Percentiles rank a stretch among this genome's conserved stretches.
These are phyloP conservation scores for Pythium rhizo-oryzae DNA, from an alignment of 352 stramenopile species.

Conservation along the genomic window DNA sequence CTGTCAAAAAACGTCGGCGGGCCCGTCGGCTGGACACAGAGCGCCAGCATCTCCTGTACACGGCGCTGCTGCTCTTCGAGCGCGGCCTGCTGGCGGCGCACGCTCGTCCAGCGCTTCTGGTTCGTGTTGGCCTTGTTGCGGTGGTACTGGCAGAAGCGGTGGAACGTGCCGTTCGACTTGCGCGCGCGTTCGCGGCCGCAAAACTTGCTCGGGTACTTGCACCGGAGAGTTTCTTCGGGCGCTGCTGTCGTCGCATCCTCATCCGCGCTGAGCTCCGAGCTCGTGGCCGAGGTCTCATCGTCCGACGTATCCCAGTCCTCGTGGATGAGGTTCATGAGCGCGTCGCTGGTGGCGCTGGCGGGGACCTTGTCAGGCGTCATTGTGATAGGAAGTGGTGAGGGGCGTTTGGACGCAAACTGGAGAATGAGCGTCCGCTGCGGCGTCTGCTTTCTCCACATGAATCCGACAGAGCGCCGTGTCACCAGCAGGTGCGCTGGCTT, in stretches of 20 bases:
- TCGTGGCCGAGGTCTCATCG: background rate
- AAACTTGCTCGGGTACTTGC: slow-evolving; percentile 22
- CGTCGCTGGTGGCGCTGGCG: background rate
- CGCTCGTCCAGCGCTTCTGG: slow-evolving; percentile 20
- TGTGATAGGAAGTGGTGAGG: background rate
- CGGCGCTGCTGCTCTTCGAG: background rate
- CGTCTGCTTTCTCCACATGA: background rate
- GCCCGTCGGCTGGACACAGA: background rate
- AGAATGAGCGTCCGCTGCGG: background rate
- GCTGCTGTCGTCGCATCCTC: background rate
- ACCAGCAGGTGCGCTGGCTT: background rate
- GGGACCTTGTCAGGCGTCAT: background rate
- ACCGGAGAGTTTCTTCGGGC: background rate
- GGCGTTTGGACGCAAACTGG: background rate
- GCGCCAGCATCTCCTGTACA: background rate
- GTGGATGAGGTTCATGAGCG: background rate
- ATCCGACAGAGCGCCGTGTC: background rate
- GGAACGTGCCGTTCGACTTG: slow-evolving; percentile 17
- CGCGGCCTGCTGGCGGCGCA: slow-evolving; percentile 9
- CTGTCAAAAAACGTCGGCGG: background rate
- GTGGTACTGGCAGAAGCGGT: slow-evolving; percentile 25
- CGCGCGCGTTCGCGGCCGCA: slow-evolving; percentile 6
- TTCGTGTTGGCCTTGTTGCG: slow-evolving; percentile 21
- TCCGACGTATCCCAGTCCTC: background rate
- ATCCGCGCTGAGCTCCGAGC: background rate